Evolutionary conservation across 1,284 basidiomycete genomes (phyloP).

Genomic region (Ceratobasidium sp.): DNA sequence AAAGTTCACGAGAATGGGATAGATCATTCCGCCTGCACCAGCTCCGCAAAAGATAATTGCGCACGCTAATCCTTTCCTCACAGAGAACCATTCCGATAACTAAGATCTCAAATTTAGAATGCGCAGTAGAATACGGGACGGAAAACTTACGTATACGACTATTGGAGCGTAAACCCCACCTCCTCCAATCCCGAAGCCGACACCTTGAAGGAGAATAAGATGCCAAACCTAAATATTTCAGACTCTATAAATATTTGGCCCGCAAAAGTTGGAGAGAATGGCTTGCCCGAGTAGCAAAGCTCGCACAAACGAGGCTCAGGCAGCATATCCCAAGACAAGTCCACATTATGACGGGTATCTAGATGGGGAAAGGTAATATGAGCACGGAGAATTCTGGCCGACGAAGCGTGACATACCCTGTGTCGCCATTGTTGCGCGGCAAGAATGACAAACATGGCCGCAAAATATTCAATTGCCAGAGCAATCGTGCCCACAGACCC

Average conservation of each 20-base stretch:
- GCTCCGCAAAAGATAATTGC: conserved; percentile 50
- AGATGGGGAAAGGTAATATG: not conserved
- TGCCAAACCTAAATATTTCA: conserved; percentile 43
- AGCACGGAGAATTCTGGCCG: not conserved
- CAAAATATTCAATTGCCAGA: conserved; percentile 47
- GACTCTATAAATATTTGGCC: not conserved
- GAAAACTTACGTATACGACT: conserved; percentile 35
- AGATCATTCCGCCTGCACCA: conserved; percentile 50
- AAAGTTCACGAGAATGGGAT: conserved; percentile 49
- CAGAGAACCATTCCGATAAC: conserved; percentile 49
- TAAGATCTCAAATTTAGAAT: not conserved
- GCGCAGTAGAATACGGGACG: not conserved
- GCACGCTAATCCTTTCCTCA: conserved; percentile 46
- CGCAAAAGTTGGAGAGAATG: not conserved
- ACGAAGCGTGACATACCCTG: conserved; percentile 5
- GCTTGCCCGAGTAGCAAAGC: conserved; percentile 46
- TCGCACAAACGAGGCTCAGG: conserved; percentile 46
- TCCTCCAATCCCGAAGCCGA: conserved; percentile 46
- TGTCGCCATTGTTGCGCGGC: conserved; percentile 38
- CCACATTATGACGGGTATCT: conserved; percentile 45
- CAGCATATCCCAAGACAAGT: conserved; percentile 43
- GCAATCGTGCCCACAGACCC: conserved; percentile 48
- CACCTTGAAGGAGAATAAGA: conserved; percentile 47
- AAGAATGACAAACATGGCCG: conserved; percentile 35
- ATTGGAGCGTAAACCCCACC: conserved; percentile 48